A percentile compares a stretch with the other conserved stretches of the same genome.
These are phyloP conservation scores for Hortiboletus rubellus DNA, from an alignment of 1,284 basidiomycete genomes.

Conservation along the genomic window DNA sequence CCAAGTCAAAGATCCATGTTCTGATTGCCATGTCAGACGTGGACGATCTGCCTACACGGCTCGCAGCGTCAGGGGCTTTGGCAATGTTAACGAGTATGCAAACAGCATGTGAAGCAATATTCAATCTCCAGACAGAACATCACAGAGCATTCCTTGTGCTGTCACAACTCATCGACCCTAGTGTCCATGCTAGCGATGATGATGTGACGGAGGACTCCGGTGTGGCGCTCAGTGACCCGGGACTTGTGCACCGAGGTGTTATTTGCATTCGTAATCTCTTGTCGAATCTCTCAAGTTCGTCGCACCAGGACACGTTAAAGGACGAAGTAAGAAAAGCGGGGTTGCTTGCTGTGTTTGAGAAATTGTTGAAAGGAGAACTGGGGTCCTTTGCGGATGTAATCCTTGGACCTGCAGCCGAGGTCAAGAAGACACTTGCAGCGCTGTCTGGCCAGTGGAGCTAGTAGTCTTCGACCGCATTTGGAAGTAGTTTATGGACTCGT, in stretches of 20 bases:
- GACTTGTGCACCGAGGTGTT: conserved; percentile 73
- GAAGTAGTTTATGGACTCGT: not conserved
- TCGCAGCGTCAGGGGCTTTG: conserved; percentile 85
- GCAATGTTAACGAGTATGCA: conserved; percentile 73
- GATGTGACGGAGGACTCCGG: conserved; percentile 37
- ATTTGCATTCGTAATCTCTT: conserved; percentile 71
- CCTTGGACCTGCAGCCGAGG: conserved; percentile 46
- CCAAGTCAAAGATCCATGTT: conserved; percentile 72
- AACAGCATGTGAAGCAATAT: conserved; percentile 58
- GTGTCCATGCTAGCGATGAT: conserved; percentile 33
- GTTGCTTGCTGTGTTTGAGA: conserved; percentile 50
- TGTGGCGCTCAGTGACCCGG: conserved; percentile 45
- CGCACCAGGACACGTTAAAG: conserved; percentile 42
- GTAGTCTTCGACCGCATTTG: conserved; percentile 2
- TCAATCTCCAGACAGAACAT: conserved; percentile 62
- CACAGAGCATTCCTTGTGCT: conserved; percentile 62
- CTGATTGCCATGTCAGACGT: conserved; percentile 84
- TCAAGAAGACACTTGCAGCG: conserved; percentile 40
- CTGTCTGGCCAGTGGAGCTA: not conserved
- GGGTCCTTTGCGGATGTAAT: conserved; percentile 36
- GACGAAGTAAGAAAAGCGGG: conserved; percentile 52
- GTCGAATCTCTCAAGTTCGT: conserved; percentile 42
- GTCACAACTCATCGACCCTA: conserved; percentile 63
- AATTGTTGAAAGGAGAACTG: conserved; percentile 45
- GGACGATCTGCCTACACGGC: conserved; percentile 77